phyloP scores from a whole-genome alignment of 2,329 filamentous ascomycete species.

The Cordyceps cicadae region DNA sequence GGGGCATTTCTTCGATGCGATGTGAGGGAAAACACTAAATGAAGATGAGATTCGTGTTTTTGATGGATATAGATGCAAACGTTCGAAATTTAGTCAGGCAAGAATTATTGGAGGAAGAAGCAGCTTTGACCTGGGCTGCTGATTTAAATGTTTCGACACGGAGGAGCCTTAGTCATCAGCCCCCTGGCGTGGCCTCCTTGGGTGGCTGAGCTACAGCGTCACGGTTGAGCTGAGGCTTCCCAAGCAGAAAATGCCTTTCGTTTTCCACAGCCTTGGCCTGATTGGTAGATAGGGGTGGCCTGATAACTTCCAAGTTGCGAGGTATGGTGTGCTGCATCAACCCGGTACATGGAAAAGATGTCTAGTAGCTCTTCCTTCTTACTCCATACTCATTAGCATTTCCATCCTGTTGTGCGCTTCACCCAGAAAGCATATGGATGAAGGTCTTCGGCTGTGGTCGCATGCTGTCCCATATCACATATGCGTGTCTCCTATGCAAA shows the following conservation, averaged over 20 bases:
- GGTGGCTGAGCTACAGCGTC: too few species aligned
- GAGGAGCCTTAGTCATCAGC: conserved; percentile 6
- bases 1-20: conserved; percentile 26
- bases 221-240: too few species aligned
- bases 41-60: background rate
- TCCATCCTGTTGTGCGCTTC: background rate
- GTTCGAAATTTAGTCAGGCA: background rate
- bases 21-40: background rate
- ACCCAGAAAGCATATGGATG: background rate
- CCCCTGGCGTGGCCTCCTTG: background rate
- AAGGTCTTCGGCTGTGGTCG: background rate
- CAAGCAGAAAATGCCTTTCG: too few species aligned
- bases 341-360: background rate
- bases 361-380: background rate
- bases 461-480: background rate
- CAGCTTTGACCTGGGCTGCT: background rate
- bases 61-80: background rate
- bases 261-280: too few species aligned
- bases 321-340: too few species aligned
- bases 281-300: too few species aligned
- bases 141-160: conserved; percentile 3
- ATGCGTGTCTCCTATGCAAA: background rate
- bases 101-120: background rate
- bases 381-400: too few species aligned
- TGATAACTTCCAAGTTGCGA: too few species aligned